Evolutionary conservation across 306 rosid genomes (phyloP).

Genomic region (Oxytropis ochrocephala): DNA sequence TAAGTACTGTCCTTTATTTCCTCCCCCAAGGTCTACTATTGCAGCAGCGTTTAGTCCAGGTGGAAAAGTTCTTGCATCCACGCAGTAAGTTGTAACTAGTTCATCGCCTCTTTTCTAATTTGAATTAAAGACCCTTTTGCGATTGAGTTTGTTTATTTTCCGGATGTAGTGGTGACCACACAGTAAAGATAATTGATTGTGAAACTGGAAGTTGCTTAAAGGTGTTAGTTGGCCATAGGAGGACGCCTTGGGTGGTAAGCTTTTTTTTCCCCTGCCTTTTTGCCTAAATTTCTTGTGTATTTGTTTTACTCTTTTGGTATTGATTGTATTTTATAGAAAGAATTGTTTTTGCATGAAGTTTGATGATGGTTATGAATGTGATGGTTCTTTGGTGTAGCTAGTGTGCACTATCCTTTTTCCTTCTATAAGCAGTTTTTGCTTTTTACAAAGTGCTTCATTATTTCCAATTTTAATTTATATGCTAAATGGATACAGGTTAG

Average conservation of each 20-base stretch:
- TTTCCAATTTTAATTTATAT: slow-evolving; percentile 10
- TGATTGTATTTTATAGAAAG: slow-evolving; percentile 1
- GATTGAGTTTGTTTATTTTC: slow-evolving; percentile 21
- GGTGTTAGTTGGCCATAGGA: slow-evolving; percentile 84
- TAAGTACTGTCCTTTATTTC: slow-evolving; percentile 78
- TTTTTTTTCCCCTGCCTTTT: slow-evolving; percentile 2
- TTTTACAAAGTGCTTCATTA: not conserved
- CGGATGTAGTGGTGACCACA: slow-evolving; percentile 84
- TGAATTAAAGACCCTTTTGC: not conserved
- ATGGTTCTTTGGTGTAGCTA: slow-evolving; percentile 2
- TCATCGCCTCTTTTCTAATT: not conserved
- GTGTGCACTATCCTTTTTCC: not conserved
- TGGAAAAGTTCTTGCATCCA: slow-evolving; percentile 93
- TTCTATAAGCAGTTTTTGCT: not conserved
- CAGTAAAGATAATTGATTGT: slow-evolving; percentile 90
- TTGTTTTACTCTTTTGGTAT: not conserved
- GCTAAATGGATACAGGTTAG: slow-evolving; percentile 68
- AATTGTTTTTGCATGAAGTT: not conserved
- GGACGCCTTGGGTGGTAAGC: slow-evolving; percentile 99
- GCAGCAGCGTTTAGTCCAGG: slow-evolving; percentile 97
- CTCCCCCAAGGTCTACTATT: slow-evolving; percentile 95
- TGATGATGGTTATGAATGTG: no score
- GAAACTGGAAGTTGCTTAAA: slow-evolving; percentile 87
- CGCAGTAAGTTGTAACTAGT: slow-evolving; percentile 59
- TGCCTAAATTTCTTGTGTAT: slow-evolving; percentile 16